Percentiles rank a stretch among this genome's conserved stretches.
These are phyloP conservation scores for Brettanomyces anomalus DNA, from an alignment of 805 yeast species.

Conservation along the genomic window DNA sequence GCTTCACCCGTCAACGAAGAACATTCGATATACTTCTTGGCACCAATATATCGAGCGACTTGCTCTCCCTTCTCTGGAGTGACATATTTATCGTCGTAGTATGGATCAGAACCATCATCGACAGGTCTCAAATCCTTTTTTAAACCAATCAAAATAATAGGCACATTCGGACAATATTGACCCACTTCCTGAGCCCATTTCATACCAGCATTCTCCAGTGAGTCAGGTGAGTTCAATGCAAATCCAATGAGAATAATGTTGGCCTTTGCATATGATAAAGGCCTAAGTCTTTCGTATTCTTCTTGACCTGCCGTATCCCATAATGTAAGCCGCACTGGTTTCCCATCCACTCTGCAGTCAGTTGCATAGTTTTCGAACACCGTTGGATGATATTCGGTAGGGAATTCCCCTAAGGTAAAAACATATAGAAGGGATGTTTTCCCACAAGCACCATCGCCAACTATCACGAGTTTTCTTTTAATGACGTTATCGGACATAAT, in stretches of 20 bases:
- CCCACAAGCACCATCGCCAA: conserved; percentile 95
- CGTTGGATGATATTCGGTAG: conserved; percentile 88
- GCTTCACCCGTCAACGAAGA: conserved; percentile 92
- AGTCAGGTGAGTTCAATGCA: conserved; percentile 78
- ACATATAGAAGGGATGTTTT: conserved; percentile 87
- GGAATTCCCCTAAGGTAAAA: conserved; percentile 87
- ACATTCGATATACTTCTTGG: conserved; percentile 76
- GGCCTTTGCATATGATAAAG: conserved; percentile 80
- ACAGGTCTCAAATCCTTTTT: conserved; percentile 66
- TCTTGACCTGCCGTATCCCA: conserved; percentile 99
- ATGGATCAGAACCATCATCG: conserved; percentile 25
- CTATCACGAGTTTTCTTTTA: conserved; percentile 75
- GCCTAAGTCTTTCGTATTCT: conserved; percentile 85
- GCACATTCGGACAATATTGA: conserved; percentile 72
- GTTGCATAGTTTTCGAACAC: conserved; percentile 93
- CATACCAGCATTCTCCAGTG: conserved; percentile 68
- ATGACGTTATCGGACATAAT: conserved; percentile 23
- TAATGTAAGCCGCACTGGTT: conserved; percentile 75
- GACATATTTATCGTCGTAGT: conserved; percentile 36
- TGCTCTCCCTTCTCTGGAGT: conserved; percentile 51
- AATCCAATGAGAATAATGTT: conserved; percentile 81
- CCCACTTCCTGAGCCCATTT: conserved; percentile 87
- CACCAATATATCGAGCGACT: conserved; percentile 74
- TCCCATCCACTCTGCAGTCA: conserved; percentile 90
- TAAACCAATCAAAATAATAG: conserved; percentile 71